A percentile compares a stretch with the other conserved stretches of the same genome.
These are phyloP conservation scores for Neurospora cerealis DNA, from an alignment of 495 filamentous ascomycete species.

Conservation along the genomic window DNA sequence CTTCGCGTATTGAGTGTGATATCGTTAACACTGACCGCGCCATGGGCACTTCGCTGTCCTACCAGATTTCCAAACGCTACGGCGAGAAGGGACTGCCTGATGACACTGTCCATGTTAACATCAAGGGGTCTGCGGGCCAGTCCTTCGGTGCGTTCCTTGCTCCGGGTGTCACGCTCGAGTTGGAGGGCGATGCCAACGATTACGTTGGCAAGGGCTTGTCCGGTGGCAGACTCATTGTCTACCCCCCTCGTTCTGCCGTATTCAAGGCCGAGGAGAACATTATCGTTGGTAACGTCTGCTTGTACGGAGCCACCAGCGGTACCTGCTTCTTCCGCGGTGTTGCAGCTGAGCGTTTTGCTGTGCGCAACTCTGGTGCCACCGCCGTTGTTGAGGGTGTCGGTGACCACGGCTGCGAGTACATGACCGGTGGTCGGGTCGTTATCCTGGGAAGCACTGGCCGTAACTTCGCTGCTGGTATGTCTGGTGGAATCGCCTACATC, in stretches of 20 bases:
- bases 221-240: conserved; percentile 90
- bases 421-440: conserved; percentile 94
- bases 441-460: conserved; percentile 89
- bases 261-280: conserved; percentile 99
- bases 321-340: conserved; percentile 97
- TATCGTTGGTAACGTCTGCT: conserved; percentile 90
- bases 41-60: conserved; percentile 90
- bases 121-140: conserved; percentile 97
- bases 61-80: conserved; percentile 88
- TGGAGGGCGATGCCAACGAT: conserved; percentile 96
- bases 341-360: conserved; percentile 94
- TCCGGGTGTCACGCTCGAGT: conserved; percentile 88
- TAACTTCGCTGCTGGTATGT: conserved; percentile 99
- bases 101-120: conserved; percentile 94
- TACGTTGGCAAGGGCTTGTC: conserved; percentile 98
- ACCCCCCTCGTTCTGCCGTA: conserved; percentile 84
- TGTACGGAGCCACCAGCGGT: conserved; percentile 92
- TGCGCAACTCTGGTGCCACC: conserved; percentile 94
- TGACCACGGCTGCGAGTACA: conserved; percentile 99
- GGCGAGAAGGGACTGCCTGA: conserved; percentile 85
- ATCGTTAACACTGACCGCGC: conserved; percentile 97
- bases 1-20: conserved; percentile 92
- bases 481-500: conserved; percentile 95
- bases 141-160: conserved; percentile 96
- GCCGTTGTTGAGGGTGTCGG: conserved; percentile 96